Percentiles rank a stretch among this genome's conserved stretches.
Evolutionary conservation across 129 eudicot species (phyloP).

Genomic region (Silybum marianum): DNA sequence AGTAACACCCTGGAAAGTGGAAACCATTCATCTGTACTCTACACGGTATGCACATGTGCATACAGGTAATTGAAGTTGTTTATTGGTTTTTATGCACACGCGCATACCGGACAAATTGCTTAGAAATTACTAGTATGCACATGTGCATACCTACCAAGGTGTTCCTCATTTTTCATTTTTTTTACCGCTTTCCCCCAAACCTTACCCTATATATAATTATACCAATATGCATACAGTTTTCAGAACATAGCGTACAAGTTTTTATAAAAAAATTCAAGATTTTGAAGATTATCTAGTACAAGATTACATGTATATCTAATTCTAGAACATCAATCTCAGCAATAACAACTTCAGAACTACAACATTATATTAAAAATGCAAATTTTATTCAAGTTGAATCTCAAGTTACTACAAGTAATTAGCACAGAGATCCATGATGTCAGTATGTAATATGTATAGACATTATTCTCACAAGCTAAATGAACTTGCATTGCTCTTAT

Average conservation of each 20-base stretch:
- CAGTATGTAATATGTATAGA: neutral
- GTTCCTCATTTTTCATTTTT: too few species aligned
- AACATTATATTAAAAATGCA: neutral
- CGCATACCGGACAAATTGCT: too few species aligned
- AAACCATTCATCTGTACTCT: too few species aligned
- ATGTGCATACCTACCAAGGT: too few species aligned
- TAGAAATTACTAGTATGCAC: too few species aligned
- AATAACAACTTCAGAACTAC: neutral
- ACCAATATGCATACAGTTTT: neutral
- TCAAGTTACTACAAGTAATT: neutral
- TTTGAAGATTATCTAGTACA: neutral
- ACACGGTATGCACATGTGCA: too few species aligned
- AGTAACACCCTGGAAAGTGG: too few species aligned
- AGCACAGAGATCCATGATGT: neutral
- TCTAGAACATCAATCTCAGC: neutral
- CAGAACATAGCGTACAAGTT: neutral
- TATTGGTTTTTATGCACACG: too few species aligned
- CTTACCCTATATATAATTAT: neutral
- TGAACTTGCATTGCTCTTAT: neutral
- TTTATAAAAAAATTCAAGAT: neutral
- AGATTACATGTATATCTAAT: neutral
- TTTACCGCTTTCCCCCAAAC: too few species aligned
- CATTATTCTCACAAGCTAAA: neutral
- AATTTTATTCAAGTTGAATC: neutral
- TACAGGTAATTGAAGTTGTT: too few species aligned